Base-by-base conservation (phyloP, 2,329 filamentous ascomycete genomes). In the Blastomyces gilchristii region DNA sequence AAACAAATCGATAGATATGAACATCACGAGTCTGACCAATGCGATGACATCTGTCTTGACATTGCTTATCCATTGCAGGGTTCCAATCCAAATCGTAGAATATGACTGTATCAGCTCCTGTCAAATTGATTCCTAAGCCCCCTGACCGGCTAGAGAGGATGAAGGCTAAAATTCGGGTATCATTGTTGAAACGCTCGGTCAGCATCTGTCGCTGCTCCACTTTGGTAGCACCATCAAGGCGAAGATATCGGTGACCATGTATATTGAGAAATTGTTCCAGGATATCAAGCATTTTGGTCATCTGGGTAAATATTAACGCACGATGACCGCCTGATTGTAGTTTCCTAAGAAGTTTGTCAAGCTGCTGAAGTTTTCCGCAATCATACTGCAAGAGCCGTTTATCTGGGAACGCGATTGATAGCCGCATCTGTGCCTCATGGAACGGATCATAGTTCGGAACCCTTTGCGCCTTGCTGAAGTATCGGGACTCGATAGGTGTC, bases 71-170 rank as follows among this genome's bases (percentile, higher is more conserved):
- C 94, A 99, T 99, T 60, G 95, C 94, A 0, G 94, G 94, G 71
- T 99, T 99, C 95, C 95, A 99, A 74, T 99, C 94, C 64, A 97
- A 87, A 71, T 99, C 94, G 76, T 97, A 99, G 76, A 99, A 99
- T 68, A 99, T 97, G 70, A 99, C 94, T 0, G 92, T 96, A 74
- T 97, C 94, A 5, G 94, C 94, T 58, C 94, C 94, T 0, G 93
- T 97, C 53, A 99, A 81, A 70, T 99, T 99, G 79, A 99, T 96
- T 63, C 94, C 94, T 0, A 99, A 81, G 62, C 94, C 94, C 68
- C 94, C 94, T 0, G 94, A 97, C 63, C 94, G 86, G 59, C 91
- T 96, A 0, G 93, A 97, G 5, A 99, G 79, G 69, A 99, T 99
- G 78, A 99, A 99, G 66, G 88, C 93, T 16, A 96, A 82, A 65